Conservation (phyloP, 345 rosid genomes). For the Melaleuca alternifolia region DNA sequence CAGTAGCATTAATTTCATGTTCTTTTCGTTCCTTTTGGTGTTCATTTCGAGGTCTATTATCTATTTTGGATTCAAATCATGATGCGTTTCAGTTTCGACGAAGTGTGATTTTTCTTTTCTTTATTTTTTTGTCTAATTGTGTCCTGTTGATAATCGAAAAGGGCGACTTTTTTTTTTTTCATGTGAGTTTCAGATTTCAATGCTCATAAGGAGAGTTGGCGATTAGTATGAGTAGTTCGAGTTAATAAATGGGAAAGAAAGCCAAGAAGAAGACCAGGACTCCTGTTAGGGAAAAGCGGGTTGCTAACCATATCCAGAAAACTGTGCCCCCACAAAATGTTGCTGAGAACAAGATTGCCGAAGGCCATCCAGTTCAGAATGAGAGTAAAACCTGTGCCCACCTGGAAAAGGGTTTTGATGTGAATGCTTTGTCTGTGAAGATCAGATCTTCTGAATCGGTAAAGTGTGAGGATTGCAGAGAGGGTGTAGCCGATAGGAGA, state of each 20-base stretch:
- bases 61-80: neutral
- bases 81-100: neutral
- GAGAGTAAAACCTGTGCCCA: constrained; percentile 55
- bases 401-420: constrained; percentile 46
- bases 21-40: neutral
- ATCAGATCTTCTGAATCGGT: constrained; percentile 33
- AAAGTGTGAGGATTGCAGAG: constrained; percentile 76
- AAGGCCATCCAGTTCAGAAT: constrained; percentile 15
- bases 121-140: neutral
- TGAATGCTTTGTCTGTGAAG: constrained; percentile 47
- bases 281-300: constrained; percentile 44
- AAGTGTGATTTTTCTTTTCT: neutral
- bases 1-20: neutral
- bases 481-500: constrained; percentile 44
- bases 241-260: constrained; percentile 65
- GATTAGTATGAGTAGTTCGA: neutral
- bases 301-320: constrained; percentile 16
- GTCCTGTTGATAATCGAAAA: neutral
- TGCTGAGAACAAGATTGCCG: constrained; percentile 15
- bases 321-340: constrained; percentile 20
- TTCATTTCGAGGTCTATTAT: neutral
- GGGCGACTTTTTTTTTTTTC: neutral
- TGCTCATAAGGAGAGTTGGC: neutral
- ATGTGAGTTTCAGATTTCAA: neutral
- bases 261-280: constrained; percentile 63